Evolutionary conservation across 257 asterid species (phyloP), one percentile per base, ranked within the genome.

Genomic region (Solanum commersonii): DNA sequence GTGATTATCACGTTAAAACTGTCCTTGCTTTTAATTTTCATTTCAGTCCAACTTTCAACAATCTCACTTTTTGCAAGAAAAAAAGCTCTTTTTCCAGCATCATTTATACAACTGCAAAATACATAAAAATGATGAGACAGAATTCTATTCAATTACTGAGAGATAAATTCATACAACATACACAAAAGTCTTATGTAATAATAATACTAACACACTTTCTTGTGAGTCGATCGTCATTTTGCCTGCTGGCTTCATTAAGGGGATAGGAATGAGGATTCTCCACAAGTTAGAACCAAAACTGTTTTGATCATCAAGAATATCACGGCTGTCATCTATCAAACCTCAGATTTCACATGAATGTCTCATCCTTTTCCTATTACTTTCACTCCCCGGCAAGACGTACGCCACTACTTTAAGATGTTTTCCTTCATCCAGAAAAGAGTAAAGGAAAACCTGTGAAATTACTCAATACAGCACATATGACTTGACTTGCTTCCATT

Each of bases 331-430:
- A 81, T 9, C 27, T 49, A 49, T 49, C 86, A 46, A 79, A 70
- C 44, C 20, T 49, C 44, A 82, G 4, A 82, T 29, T 0, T 82
- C 86, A 82, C 86, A 82, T 82, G 86, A 82, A 82, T 8, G 42
- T 31, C 12, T 82, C 70, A 82, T 82, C 86, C 86, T 49, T 82
- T 49, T 82, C 70, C 86, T 82, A 82, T 82, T 82, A 82, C 86
- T 49, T 82, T 49, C 70, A 82, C 70, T 82, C 29, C 6, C 44
- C 70, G 86, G 86, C 86, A 49, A 49, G 4, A 49, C 70, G 1
- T 10, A 49, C 44, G 63, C 86, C 86, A 82, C 86, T 31, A 49
- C 40, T 81, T 82, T 18, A 49, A 82, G 70, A 82, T 82, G 10
- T 56, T 82, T 49, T 49, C 68, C 70, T 29, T 79, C 46, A 63